Conservation (phyloP, 495 filamentous ascomycete species). For the Aspergillus taichungensis region DNA sequence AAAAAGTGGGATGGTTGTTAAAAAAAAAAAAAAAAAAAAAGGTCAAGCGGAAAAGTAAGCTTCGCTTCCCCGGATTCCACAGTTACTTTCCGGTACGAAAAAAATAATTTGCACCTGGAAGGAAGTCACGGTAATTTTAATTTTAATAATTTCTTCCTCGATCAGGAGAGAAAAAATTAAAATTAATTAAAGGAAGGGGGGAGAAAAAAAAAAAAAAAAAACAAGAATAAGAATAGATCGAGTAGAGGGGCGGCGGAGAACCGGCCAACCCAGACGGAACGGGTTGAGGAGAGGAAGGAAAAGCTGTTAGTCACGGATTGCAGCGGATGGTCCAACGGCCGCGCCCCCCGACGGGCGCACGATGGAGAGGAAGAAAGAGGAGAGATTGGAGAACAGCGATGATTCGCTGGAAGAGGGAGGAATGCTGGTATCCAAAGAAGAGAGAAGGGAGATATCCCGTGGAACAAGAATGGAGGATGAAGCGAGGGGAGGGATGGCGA, state of each 20-base stretch:
- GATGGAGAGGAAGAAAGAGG: conserved; percentile 10
- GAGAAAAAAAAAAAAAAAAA: conserved; percentile 11
- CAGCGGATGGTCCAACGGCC: conserved; percentile 14
- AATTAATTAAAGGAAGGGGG: too few relatives aligned
- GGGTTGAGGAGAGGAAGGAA: conserved; percentile 10
- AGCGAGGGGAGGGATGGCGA: too few relatives aligned
- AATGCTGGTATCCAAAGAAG: neutral
- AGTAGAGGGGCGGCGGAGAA: conserved; percentile 21
- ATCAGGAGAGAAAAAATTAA: too few relatives aligned
- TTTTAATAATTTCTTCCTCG: too few relatives aligned
- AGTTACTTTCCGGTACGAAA: conserved; percentile 8
- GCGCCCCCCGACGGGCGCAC: conserved; percentile 17
- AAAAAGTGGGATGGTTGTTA: neutral
- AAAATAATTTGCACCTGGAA: neutral
- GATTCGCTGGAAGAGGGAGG: conserved; percentile 4
- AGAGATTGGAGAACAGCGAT: neutral
- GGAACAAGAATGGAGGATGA: too few relatives aligned
- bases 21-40: conserved; percentile 7
- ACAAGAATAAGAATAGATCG: conserved; percentile 1
- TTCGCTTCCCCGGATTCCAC: conserved; percentile 32
- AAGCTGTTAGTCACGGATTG: conserved; percentile 44
- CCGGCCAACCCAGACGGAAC: conserved; percentile 5
- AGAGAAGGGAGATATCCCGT: too few relatives aligned
- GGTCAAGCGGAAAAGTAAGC: conserved; percentile 15
- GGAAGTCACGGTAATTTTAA: too few relatives aligned